Base-by-base conservation (phyloP, 768 basidiomycete genomes). In the Nidularia sp. region DNA sequence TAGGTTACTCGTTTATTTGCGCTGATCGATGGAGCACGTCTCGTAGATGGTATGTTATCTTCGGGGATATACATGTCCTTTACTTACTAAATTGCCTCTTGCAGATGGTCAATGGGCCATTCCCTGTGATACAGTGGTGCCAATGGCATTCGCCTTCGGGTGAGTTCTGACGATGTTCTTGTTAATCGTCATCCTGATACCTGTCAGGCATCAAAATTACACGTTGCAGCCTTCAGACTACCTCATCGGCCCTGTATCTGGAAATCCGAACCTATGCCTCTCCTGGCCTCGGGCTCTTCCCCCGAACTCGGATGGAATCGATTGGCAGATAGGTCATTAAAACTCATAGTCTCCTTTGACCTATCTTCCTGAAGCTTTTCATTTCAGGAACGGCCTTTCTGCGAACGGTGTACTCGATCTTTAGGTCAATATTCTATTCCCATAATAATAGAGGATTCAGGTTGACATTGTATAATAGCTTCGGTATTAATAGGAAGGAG, bases 271-370 rank as follows among this genome's bases (percentile, higher is more conserved):
- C 53, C 64, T 88, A 10, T 92, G 90, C 66, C 67, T 91, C 42
- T 71, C 86, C 25, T 92, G 90, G 90, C 89, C 88, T 0, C 72
- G 69, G 56, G 88, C 87, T 3, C 66, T 71, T 15, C 74, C 82
- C 6, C 90, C 88, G 0, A 85, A 75, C 52, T 55, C 83, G 10
- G 85, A 90, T 64, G 90, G 87, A 10, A 77, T 92, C 49, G 90
- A 92, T 60, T 92, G 90, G 90, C 87, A 90, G 64, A 73, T 92
- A 47, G 88, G 87, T 85, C 57, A 29, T 66, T 53, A n/a, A 5
- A 13, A 7, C n/a, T 33, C 12, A 33, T n/a, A 3, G 13, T 42
- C 33, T 7, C 45, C 34, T 29, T n/a, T 5, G 41, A 25, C 18
- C n/a, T 35, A 47, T 10, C 35, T 32, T 31, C 47, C n/a, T 8